phyloP scores from a whole-genome alignment of 2,329 filamentous ascomycete genomes.

The Trichophyton simii region DNA sequence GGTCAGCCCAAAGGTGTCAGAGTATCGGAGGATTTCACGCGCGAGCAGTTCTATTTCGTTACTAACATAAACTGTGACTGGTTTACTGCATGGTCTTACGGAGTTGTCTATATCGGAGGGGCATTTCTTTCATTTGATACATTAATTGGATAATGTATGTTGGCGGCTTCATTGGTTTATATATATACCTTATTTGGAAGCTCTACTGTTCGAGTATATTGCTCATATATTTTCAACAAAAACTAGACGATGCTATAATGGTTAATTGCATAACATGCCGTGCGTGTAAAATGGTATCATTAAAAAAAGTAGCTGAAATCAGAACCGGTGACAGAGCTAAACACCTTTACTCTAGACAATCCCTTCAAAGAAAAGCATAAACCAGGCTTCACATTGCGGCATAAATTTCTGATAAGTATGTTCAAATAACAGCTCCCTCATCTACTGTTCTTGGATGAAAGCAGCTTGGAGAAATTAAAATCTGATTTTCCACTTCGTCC shows the following conservation, averaged over 20 bases:
- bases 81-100: not conserved
- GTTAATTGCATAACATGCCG: not conserved
- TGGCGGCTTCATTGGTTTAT: not conserved
- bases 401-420: not conserved
- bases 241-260: not conserved
- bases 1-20: constrained; percentile 23
- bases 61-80: constrained; percentile 3
- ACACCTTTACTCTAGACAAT: not conserved
- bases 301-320: not conserved
- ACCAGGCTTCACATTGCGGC: not conserved
- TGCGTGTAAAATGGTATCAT: not conserved
- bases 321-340: not conserved
- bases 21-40: constrained; percentile 23
- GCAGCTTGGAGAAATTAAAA: not conserved
- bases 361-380: not conserved
- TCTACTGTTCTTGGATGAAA: not conserved
- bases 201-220: not conserved
- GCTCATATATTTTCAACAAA: not conserved
- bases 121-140: not conserved
- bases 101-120: not conserved
- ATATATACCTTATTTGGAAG: not conserved
- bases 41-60: constrained; percentile 18
- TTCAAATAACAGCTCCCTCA: not conserved
- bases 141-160: not conserved
- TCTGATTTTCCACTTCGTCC: not conserved